Evolutionary conservation across 192 early-diverging fungal species (phyloP), one percentile per base, ranked within the genome.

Genomic region (Lunasporangiospora selenospora): DNA sequence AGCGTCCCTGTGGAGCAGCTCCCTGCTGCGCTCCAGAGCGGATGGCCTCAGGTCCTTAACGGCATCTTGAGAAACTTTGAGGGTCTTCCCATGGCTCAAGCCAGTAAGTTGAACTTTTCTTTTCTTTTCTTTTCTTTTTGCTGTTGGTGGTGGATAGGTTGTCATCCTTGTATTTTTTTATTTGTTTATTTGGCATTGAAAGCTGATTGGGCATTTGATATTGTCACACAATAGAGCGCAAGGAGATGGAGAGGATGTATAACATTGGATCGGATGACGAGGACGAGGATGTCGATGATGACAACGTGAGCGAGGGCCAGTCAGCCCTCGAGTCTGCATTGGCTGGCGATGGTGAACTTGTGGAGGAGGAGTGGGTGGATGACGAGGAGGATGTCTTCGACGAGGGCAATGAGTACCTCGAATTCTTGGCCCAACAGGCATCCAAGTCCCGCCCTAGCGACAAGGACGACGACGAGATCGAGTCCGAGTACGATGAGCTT

Each of bases 41-140:
- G 88, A 3, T 91, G 93, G 88, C 66, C 84, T 3, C 88, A 91
- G 67, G 62, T 96, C 38, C 80, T 95, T 43, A 83, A 85, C 30
- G 88, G 84, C 26, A 79, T 94, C 32, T 60, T 95, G 44, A 80
- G 73, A 49, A 79, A 89, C 6, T 95, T 95, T 77, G 79, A 89
- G 58, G 84, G 89, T 11, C 85, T 91, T 16, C 90, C 88, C 15
- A 78, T 81, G 39, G 88, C 88, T 6, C 75, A 84, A 39, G 82
- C 85, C 44, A 83, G 86, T 82, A 78, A 80, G 75, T 64, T 0
- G 29, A 8, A 29, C 32, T n/a, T 49, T 39, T 24, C n/a, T 36
- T 34, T 16, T 41, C 7, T 51, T 26, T 30, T 46, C 19, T 37
- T 39, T n/a, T 50, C 7, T 9, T 44, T 38, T 62, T 59, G n/a